phyloP scores from a whole-genome alignment of 768 basidiomycete species.

The Boletus patriciae region DNA sequence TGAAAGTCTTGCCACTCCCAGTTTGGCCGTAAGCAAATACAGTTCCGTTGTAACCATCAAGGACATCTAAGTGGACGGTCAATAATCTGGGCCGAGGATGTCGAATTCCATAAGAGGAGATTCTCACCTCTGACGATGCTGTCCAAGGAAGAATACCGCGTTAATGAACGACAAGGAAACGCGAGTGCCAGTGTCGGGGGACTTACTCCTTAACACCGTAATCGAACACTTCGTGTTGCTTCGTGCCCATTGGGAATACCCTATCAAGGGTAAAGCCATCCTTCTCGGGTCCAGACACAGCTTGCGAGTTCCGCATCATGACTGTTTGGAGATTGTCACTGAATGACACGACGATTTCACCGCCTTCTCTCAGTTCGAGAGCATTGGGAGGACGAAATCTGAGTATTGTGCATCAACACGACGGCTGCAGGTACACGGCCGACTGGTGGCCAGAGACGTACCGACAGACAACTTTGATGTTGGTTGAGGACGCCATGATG shows the following conservation, averaged over 20 bases:
- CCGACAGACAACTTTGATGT: slow-evolving; percentile 99
- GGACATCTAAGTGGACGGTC: slow-evolving; percentile 67
- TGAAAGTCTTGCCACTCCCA: slow-evolving; percentile 94
- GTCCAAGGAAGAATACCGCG: slow-evolving; percentile 11
- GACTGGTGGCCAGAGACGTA: slow-evolving; percentile 42
- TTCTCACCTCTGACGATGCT: slow-evolving; percentile 86
- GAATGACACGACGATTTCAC: slow-evolving; percentile 88
- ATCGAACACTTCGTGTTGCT: slow-evolving; percentile 94
- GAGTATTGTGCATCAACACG: slow-evolving; percentile 9
- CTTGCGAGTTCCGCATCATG: slow-evolving; percentile 67
- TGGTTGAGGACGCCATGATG: slow-evolving; percentile 74
- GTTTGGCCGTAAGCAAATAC: slow-evolving; percentile 98
- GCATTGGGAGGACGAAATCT: slow-evolving; percentile 96
- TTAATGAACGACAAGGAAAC: slow-evolving; percentile 16
- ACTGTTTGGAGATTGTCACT: slow-evolving; percentile 85
- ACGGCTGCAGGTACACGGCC: neutral
- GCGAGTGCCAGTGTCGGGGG: neutral
- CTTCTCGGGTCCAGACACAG: slow-evolving; percentile 84
- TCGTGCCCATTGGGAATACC: slow-evolving; percentile 89
- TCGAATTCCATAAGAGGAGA: neutral
- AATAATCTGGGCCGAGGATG: slow-evolving; percentile 13
- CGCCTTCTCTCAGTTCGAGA: slow-evolving; percentile 83
- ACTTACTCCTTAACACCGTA: slow-evolving; percentile 97
- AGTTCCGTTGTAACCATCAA: slow-evolving; percentile 98
- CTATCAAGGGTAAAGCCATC: slow-evolving; percentile 98